Evolutionary conservation across 2,329 filamentous ascomycete species (phyloP), one percentile per base, ranked within the genome.

Genomic region (Paraphoma chrysanthemicola): DNA sequence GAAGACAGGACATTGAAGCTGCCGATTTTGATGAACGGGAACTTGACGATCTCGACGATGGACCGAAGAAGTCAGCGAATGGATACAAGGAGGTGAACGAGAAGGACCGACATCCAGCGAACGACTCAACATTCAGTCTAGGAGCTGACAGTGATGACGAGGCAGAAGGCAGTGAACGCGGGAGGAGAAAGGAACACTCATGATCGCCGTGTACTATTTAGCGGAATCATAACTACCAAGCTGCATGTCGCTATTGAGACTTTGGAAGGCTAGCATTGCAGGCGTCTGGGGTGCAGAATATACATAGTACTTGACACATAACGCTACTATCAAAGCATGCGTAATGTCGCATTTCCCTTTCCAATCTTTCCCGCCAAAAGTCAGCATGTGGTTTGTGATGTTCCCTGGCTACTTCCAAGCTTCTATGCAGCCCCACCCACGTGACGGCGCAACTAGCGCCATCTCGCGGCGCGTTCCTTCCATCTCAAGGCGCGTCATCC

Each of bases 1-100:
- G 70, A 69, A 52, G 72, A 72, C 47, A 69, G 69, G 86, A 88
- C 70, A 75, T 89, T 17, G 86, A 88, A 70, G 85, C 85, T 29
- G 85, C 83, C 14, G 85, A 86, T 64, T 88, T 86, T 68, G 85
- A 88, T 57, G 86, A 88, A 68, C 77, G 82, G 2, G 86, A 88
- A 68, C 73, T 88, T 17, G 85, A 88, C 66, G 80, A 85, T 56
- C 67, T 87, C 33, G 77, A 80, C 12, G 68, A 70, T 28, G 67
- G 51, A 11, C 51, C 60, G 6, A 69, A 68, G 59, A 68, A 57
- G 51, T 47, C 66, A 3, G 48, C 63, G 9, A 71, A 74, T 36
- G 69, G 69, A 1, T 68, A 68, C 16, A 56, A 60, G n/a, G 57
- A 60, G 36, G 60, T 60, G 48, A 44, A 44, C 38, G 66, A 74